Evolutionary conservation across 2,329 filamentous ascomycete genomes (phyloP).

Genomic region (Rhynchosporium secalis): DNA sequence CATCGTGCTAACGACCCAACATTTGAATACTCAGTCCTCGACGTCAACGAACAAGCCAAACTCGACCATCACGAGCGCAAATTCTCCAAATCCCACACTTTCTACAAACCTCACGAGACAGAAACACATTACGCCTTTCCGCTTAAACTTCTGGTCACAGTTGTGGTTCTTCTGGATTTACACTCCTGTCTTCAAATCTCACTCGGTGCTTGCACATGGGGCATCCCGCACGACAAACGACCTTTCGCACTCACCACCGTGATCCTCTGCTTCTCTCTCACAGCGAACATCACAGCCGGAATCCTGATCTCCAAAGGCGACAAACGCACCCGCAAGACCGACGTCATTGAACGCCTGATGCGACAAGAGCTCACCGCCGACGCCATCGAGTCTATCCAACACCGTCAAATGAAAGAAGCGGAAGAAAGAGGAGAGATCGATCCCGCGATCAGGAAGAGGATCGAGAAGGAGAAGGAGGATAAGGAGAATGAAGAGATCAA

Average conservation of each 20-base stretch:
- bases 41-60: slow-evolving; percentile 63
- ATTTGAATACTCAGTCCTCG: slow-evolving; percentile 62
- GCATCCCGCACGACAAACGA: slow-evolving; percentile 68
- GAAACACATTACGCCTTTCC: slow-evolving; percentile 79
- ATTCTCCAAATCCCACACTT: slow-evolving; percentile 80
- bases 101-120: slow-evolving; percentile 87
- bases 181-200: slow-evolving; percentile 80
- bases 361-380: slow-evolving; percentile 71
- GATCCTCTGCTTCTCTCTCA: slow-evolving; percentile 76
- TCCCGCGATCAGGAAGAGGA: slow-evolving; percentile 44
- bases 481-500: slow-evolving; percentile 39
- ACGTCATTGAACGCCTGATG: slow-evolving; percentile 74
- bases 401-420: slow-evolving; percentile 90
- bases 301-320: slow-evolving; percentile 76
- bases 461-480: slow-evolving; percentile 50
- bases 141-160: slow-evolving; percentile 68
- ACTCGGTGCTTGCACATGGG: slow-evolving; percentile 76
- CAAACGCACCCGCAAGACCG: slow-evolving; percentile 76
- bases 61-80: slow-evolving; percentile 76
- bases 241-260: slow-evolving; percentile 74
- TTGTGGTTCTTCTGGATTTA: slow-evolving; percentile 74
- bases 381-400: slow-evolving; percentile 70
- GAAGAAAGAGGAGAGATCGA: slow-evolving; percentile 32
- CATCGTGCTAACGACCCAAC: slow-evolving; percentile 20
- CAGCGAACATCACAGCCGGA: slow-evolving; percentile 74